Base-by-base conservation (phyloP, 2,329 filamentous ascomycete genomes). In the Endocalyx cinctus region DNA sequence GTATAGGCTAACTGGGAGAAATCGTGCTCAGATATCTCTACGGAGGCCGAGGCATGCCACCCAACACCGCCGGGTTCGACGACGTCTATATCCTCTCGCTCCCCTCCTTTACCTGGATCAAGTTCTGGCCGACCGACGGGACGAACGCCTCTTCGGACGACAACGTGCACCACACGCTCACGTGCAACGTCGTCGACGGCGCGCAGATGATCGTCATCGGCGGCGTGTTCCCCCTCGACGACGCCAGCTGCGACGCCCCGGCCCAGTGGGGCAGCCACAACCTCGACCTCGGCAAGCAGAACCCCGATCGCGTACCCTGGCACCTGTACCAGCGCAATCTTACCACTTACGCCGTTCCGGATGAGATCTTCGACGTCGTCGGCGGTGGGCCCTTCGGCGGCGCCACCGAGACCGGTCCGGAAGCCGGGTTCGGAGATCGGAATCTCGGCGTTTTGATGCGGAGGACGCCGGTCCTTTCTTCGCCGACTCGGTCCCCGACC, bases 121-220 rank as follows among this genome's bases (percentile, higher is more conserved):
- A 72, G 41, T 63, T 69, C 44, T 73, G 66, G 35, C 69, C 67
- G 10, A 54, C 63, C 34, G 48, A 49, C 29, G 58, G 64, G 35
- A 50, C 52, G 11, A n/a, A n/a, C n/a, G n/a, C n/a, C n/a, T n/a
- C n/a, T n/a, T 63, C 62, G 1, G 59, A 65, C 18, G 50, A 48
- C 25, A 62, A 59, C 23, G 67, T 66, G 11, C 74, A 77, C 42
- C 69, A 79, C 51, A 71, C 69, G 17, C 60, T 77, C 17, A 72
- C 66, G 22, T 81, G 77, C 50, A 76, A 77, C 47, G 70, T 81
- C 17, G 57, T 77, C 14, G 65, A 69, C 33, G 57, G 62, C 28
- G 64, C 69, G 5, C 78, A 82, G 51, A 81, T 82, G 71, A 56
- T 82, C 16, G 64, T 82, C 29, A 72, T 81, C 22, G 78, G 79